Evolutionary conservation across 805 yeast species (phyloP).

Genomic region (Pichia cabralensis): DNA sequence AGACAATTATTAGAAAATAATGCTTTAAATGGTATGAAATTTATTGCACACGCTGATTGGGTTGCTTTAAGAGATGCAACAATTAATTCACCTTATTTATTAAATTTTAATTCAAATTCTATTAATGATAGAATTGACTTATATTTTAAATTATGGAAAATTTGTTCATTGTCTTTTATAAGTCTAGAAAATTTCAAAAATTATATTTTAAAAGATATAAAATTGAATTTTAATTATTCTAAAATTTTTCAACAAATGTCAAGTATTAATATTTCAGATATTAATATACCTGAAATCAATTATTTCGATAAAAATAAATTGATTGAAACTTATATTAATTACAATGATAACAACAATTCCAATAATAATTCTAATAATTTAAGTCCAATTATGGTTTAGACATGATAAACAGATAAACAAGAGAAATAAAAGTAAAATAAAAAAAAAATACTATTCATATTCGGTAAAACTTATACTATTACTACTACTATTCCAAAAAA

Average conservation of each 20-base stretch:
- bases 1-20: constrained; percentile 32
- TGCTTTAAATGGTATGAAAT: constrained; percentile 41
- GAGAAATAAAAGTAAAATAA: too few relatives aligned
- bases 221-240: constrained; percentile 32
- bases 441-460: too few relatives aligned
- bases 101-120: constrained; percentile 18
- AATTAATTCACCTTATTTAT: constrained; percentile 31
- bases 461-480: too few relatives aligned
- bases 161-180: constrained; percentile 38
- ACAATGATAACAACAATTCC: background rate
- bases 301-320: constrained; percentile 24
- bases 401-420: too few relatives aligned
- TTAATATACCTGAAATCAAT: constrained; percentile 32
- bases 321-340: constrained; percentile 19
- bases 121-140: constrained; percentile 38
- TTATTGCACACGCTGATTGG: constrained; percentile 80
- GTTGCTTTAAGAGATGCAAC: constrained; percentile 76
- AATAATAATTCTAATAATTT: too few relatives aligned
- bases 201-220: constrained; percentile 35
- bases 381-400: too few relatives aligned
- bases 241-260: constrained; percentile 30
- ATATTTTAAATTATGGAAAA: constrained; percentile 45
- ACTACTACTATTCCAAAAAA: too few relatives aligned
- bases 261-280: constrained; percentile 28
- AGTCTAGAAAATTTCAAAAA: constrained; percentile 38